Base-by-base conservation (phyloP, 2,329 filamentous ascomycete genomes). In the Colletotrichum sublineola region DNA sequence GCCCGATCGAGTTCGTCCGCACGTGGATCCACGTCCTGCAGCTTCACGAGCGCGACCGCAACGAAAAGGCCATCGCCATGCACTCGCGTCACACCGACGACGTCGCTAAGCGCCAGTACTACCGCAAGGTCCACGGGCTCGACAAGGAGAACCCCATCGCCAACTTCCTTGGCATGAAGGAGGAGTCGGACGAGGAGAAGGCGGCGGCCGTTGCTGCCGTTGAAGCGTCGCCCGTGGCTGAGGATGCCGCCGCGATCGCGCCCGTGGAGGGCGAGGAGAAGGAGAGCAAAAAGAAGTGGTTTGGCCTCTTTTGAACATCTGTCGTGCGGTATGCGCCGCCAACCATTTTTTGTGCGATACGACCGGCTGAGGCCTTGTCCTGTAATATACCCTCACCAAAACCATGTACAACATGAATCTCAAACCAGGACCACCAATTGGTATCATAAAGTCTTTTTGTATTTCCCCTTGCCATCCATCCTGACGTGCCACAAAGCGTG, bases 41-140 rank as follows among this genome's bases (percentile, higher is more conserved):
- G 73, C 87, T 97, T 84, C 93, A 97, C 79, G 89, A 93, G 76
- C 88, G 91, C 77, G 92, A 95, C 81, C 89, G 89, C 75, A 92
- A 91, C 40, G 85, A 88, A 75, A 84, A 91, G 78, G 92, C 93
- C 38, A 86, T 88, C 64, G 93, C 95, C 82, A 90, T 91, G 83
- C 89, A 95, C 67, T 89, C 90, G 78, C 88, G 88, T 78, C 91
- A 91, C 76, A 87, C 94, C 68, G 94, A 97, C 76, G 96, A 99
- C 83, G 92, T 96, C 38, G 89, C 92, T 81, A 97, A 98, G 89
- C 89, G 96, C 77, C 89, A 89, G 73, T 91, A 93, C 81, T 99
- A 94, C 83, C 91, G 95, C 78, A 92, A 94, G 82, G 94, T 93
- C 73, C 94, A 97, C 85, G 95, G 94, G 12, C 81, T 97, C 78